Evolutionary conservation across 306 rosid species (phyloP).

Genomic region (Cucumis cinereus): DNA sequence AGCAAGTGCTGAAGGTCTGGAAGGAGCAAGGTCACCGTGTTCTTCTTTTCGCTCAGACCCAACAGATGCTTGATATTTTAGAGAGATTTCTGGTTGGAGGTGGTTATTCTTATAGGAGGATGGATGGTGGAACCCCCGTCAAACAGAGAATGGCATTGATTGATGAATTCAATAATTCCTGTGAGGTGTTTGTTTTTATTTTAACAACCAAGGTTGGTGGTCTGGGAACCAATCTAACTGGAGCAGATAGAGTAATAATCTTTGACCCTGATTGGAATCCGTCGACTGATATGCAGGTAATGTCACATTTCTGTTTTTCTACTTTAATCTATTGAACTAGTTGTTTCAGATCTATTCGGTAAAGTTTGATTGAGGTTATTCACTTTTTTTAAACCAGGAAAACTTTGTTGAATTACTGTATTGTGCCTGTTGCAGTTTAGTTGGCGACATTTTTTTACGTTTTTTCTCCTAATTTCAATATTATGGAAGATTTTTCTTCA

Average conservation of each 20-base stretch:
- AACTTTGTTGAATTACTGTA: background rate
- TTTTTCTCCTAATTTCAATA: background rate
- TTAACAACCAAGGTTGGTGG: conserved; percentile 97
- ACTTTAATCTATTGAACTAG: background rate
- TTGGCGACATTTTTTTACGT: background rate
- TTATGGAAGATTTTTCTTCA: background rate
- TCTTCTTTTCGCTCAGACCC: conserved; percentile 88
- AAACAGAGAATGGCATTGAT: conserved; percentile 95
- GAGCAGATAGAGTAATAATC: conserved; percentile 90
- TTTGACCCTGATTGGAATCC: conserved; percentile 98
- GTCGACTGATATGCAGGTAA: conserved; percentile 90
- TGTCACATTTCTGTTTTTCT: background rate
- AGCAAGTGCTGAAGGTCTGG: conserved; percentile 89
- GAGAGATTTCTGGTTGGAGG: conserved; percentile 44
- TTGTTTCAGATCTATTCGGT: background rate
- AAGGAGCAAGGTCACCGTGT: conserved; percentile 95
- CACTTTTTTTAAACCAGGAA: background rate
- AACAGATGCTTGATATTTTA: conserved; percentile 90
- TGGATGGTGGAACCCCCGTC: conserved; percentile 89
- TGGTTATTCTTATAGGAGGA: conserved; percentile 69
- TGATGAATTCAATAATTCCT: conserved; percentile 78
- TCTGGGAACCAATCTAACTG: conserved; percentile 89
- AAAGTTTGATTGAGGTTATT: background rate
- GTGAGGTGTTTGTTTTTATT: conserved; percentile 70
- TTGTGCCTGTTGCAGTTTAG: background rate